Conservation (phyloP, 2,329 filamentous ascomycete genomes). For the Penicillium fuscoglaucum region DNA sequence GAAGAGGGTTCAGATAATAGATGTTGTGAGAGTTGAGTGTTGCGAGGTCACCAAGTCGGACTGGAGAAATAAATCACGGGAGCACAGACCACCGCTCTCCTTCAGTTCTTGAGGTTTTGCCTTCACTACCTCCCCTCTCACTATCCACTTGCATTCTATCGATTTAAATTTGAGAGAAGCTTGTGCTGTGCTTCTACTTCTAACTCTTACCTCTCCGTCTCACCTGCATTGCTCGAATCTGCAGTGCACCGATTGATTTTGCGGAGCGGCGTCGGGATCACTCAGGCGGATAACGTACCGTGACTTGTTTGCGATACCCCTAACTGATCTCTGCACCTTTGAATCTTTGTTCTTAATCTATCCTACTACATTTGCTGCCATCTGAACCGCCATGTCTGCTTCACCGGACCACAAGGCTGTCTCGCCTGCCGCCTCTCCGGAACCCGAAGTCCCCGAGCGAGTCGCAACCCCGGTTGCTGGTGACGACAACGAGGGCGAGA, state of each 20-base stretch:
- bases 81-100: conserved; percentile 28
- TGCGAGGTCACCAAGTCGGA: conserved; percentile 1
- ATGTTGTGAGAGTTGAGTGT: conserved; percentile 11
- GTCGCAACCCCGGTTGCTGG: conserved; percentile 30
- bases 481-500: conserved; percentile 20
- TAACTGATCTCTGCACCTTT: not conserved
- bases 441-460: conserved; percentile 27
- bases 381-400: conserved; percentile 36
- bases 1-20: not conserved
- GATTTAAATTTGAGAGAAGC: not conserved
- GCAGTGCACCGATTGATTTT: not conserved
- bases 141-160: conserved; percentile 2
- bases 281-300: conserved; percentile 13
- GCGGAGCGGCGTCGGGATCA: conserved; percentile 12
- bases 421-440: conserved; percentile 25
- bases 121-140: conserved; percentile 11
- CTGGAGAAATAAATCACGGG: conserved; percentile 29
- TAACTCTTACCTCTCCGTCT: not conserved
- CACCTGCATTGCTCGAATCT: not conserved
- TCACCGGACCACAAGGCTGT: conserved; percentile 36
- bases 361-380: not conserved
- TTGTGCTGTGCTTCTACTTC: not conserved
- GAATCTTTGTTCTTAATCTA: not conserved
- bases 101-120: conserved; percentile 18
- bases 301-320: conserved; percentile 10